Conservation (phyloP, 345 rosid species). For the Gossypium mustelinum region DNA sequence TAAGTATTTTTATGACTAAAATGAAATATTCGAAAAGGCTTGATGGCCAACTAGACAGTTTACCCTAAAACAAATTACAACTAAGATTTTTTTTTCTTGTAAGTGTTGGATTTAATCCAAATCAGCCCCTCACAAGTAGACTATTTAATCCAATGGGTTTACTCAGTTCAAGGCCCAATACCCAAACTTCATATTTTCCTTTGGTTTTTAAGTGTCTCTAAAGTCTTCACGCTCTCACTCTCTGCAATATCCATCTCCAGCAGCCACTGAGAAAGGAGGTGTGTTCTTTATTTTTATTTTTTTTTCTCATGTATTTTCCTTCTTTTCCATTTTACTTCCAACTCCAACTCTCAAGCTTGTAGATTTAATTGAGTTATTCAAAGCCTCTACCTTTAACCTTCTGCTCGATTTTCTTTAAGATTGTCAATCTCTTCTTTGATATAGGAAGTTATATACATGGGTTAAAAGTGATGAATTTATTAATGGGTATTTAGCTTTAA, state of each 20-base stretch:
- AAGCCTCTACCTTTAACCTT: neutral
- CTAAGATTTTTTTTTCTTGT: no score
- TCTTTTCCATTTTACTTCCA: neutral
- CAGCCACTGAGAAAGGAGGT: neutral
- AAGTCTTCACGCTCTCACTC: neutral
- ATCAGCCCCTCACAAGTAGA: no score
- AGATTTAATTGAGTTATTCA: neutral
- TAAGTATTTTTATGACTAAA: no score
- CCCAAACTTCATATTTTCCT: no score
- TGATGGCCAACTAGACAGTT: no score
- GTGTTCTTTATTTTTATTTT: neutral
- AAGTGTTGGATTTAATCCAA: no score
- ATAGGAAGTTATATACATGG: neutral
- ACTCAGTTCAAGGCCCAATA: no score
- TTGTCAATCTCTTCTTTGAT: neutral
- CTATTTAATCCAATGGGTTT: no score
- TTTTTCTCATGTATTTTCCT: neutral
- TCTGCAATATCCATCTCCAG: neutral
- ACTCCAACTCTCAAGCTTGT: neutral
- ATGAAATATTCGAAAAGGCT: no score
- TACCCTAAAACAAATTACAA: no score
- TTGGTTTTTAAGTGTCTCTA: no score
- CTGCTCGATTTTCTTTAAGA: neutral
- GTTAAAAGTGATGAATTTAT: neutral
- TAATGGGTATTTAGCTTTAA: slow-evolving; percentile 1